phyloP scores from a whole-genome alignment of 2,329 filamentous ascomycete genomes.

The Cladorrhinum sp. region DNA sequence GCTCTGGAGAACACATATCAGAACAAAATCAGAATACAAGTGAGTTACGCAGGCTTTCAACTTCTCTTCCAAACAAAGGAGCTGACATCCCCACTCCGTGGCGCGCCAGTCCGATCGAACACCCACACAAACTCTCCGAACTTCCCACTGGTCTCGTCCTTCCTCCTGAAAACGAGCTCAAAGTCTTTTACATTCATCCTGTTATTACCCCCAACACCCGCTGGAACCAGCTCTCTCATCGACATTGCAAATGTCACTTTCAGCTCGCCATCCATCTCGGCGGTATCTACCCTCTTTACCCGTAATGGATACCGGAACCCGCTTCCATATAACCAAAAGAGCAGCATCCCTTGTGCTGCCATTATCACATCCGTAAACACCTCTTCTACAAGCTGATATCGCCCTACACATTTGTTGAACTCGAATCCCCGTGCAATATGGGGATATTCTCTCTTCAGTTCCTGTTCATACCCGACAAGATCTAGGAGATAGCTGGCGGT shows the following conservation, averaged over 20 bases:
- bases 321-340: conserved; percentile 6
- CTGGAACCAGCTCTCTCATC: conserved; percentile 12
- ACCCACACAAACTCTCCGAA: conserved; percentile 10
- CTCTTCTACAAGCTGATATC: conserved; percentile 4
- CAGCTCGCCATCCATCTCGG: neutral
- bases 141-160: neutral
- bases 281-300: neutral
- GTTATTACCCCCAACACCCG: conserved; percentile 17
- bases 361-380: conserved; percentile 1
- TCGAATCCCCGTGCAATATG: neutral
- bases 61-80: neutral
- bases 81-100: neutral
- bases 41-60: neutral
- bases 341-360: neutral
- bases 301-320: conserved; percentile 14
- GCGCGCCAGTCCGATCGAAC: conserved; percentile 4
- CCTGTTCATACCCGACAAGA: conserved; percentile 2
- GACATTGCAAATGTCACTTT: conserved; percentile 17
- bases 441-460: neutral
- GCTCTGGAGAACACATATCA: no score
- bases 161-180: conserved; percentile 8
- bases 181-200: conserved; percentile 11
- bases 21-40: no score
- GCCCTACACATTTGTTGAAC: conserved; percentile 2
- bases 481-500: conserved; percentile 5